Conservation (phyloP, 495 filamentous ascomycete species). For the Penicillium paradoxum region DNA sequence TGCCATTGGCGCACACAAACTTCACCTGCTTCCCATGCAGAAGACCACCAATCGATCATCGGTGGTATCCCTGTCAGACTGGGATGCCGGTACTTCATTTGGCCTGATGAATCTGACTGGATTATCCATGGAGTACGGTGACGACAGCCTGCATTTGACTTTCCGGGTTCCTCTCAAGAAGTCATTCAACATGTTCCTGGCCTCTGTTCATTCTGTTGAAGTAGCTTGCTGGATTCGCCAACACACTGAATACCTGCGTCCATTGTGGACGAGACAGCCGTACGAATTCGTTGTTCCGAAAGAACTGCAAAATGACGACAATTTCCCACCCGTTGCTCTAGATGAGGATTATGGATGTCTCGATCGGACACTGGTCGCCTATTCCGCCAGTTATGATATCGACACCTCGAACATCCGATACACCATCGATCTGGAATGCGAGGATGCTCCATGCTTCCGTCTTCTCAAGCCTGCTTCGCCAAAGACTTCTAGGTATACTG, state of each 20-base stretch:
- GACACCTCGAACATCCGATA: constrained; percentile 71
- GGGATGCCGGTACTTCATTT: constrained; percentile 50
- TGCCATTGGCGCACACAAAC: constrained; percentile 74
- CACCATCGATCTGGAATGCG: constrained; percentile 67
- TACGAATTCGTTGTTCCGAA: constrained; percentile 59
- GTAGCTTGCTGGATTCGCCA: constrained; percentile 71
- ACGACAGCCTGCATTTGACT: constrained; percentile 81
- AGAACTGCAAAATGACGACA: constrained; percentile 54
- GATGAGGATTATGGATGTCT: constrained; percentile 76
- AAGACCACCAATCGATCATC: constrained; percentile 54
- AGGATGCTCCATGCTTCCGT: constrained; percentile 77
- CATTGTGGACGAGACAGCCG: constrained; percentile 72
- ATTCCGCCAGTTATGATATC: constrained; percentile 73
- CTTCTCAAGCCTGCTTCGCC: constrained; percentile 63
- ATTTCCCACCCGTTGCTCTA: constrained; percentile 56
- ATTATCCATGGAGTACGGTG: constrained; percentile 61
- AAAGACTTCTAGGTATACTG: constrained; percentile 54
- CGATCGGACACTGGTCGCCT: constrained; percentile 78
- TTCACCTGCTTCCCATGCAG: constrained; percentile 73
- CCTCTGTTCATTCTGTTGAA: constrained; percentile 70
- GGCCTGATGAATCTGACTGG: constrained; percentile 72
- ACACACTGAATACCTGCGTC: constrained; percentile 72
- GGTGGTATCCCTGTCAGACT: constrained; percentile 46
- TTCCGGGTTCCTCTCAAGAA: constrained; percentile 70
- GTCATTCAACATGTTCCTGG: constrained; percentile 63